A percentile compares a stretch with the other conserved stretches of the same genome.
These are phyloP conservation scores for Starmerella stellata DNA, from an alignment of 805 yeast species.

Conservation along the genomic window DNA sequence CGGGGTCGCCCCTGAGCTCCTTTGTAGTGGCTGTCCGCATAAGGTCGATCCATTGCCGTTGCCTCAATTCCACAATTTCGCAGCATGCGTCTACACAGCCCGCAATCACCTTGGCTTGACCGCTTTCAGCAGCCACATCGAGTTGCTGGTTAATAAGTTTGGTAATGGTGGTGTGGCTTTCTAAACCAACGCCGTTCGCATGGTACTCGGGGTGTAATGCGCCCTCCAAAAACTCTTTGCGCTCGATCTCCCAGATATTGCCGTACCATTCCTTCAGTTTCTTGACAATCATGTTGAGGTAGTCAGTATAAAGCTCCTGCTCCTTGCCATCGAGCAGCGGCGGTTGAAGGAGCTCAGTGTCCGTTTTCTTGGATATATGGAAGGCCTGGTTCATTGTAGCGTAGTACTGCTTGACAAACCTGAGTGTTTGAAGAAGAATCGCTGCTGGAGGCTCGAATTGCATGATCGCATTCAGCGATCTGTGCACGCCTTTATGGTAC, in stretches of 20 bases:
- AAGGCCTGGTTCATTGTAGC: constrained; percentile 34
- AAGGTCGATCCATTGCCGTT: constrained; percentile 39
- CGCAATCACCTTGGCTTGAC: constrained; percentile 58
- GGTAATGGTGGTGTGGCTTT: constrained; percentile 62
- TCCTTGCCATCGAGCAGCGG: constrained; percentile 56
- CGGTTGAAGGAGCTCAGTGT: constrained; percentile 27
- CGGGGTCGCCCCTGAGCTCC: constrained; percentile 23
- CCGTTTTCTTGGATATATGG: constrained; percentile 29
- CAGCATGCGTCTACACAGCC: constrained; percentile 65
- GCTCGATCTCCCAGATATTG: constrained; percentile 50
- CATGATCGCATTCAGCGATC: constrained; percentile 44
- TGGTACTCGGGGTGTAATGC: constrained; percentile 56
- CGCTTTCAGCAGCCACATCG: constrained; percentile 70
- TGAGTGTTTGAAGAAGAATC: constrained; percentile 51
- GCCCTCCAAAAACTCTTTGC: constrained; percentile 44
- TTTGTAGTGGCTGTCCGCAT: constrained; percentile 28
- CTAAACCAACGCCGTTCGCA: constrained; percentile 48
- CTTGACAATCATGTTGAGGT: constrained; percentile 45
- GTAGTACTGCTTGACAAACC: constrained; percentile 56
- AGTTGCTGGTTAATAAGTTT: constrained; percentile 78
- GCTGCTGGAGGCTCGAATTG: constrained; percentile 62
- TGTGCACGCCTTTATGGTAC: constrained; percentile 50
- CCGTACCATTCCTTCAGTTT: constrained; percentile 77
- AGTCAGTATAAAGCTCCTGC: constrained; percentile 57
- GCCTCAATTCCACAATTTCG: constrained; percentile 40